These are phyloP conservation scores for Pseudogymnoascus sp. DNA, from an alignment of 2,329 filamentous ascomycete genomes.

Conservation along the genomic window DNA sequence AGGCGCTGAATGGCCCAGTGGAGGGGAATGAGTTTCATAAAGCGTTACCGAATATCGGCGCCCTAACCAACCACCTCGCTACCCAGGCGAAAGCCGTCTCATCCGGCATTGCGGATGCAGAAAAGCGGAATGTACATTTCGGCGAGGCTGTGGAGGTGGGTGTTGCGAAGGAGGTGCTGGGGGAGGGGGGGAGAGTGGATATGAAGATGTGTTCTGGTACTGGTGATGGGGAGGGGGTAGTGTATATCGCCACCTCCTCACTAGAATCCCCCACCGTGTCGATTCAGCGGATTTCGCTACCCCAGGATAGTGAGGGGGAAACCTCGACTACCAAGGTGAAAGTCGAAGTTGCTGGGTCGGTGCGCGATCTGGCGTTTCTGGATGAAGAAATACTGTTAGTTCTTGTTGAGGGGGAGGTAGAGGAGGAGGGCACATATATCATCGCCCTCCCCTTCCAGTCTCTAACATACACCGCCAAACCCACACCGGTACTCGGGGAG, in stretches of 20 bases:
- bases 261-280: not conserved
- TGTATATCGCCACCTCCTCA: not conserved
- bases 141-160: constrained; percentile 39
- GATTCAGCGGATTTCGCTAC: not conserved
- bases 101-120: constrained; percentile 59
- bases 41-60: constrained; percentile 53
- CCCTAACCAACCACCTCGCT: constrained; percentile 53
- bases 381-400: not conserved
- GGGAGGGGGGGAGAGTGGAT: constrained; percentile 18
- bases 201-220: constrained; percentile 20
- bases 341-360: not conserved
- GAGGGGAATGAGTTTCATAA: constrained; percentile 32
- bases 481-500: not conserved
- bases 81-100: constrained; percentile 56
- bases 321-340: not conserved
- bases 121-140: constrained; percentile 62
- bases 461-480: not conserved
- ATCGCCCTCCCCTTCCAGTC: not conserved
- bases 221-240: not conserved
- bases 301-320: too few species aligned
- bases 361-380: not conserved
- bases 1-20: constrained; percentile 26
- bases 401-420: not conserved
- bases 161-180: constrained; percentile 8
- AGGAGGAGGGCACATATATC: not conserved